Conservation (phyloP, 2,329 filamentous ascomycete genomes). For the Colletotrichum liaoningense region DNA sequence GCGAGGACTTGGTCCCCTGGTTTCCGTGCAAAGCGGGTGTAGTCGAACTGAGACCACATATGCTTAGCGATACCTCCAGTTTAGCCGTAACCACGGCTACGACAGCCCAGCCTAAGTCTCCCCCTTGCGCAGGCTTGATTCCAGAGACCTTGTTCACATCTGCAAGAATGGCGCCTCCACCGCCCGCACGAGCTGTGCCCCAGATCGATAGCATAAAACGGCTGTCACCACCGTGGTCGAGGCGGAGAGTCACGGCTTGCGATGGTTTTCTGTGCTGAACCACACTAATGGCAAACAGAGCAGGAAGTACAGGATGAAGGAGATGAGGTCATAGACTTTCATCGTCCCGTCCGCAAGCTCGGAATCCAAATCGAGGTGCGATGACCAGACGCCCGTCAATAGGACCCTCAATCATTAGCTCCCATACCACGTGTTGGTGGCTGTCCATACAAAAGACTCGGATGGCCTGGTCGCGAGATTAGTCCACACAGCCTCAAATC, state of each 20-base stretch:
- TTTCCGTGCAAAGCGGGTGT: constrained; percentile 39
- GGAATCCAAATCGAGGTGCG: constrained; percentile 30
- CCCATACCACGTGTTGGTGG: constrained; percentile 39
- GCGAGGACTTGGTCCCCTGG: constrained; percentile 40
- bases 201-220: constrained; percentile 43
- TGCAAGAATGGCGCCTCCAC: constrained; percentile 35
- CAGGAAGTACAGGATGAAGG: constrained; percentile 36
- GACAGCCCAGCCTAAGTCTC: constrained; percentile 37
- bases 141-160: constrained; percentile 33
- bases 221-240: constrained; percentile 34
- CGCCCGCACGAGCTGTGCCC: constrained; percentile 41
- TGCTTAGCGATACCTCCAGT: constrained; percentile 34
- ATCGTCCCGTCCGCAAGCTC: constrained; percentile 25
- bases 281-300: constrained; percentile 38
- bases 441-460: constrained; percentile 37
- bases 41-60: constrained; percentile 42
- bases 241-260: constrained; percentile 36
- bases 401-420: constrained; percentile 38
- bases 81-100: neutral
- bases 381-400: constrained; percentile 31
- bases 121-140: constrained; percentile 29
- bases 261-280: constrained; percentile 38
- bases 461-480: neutral
- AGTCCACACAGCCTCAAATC: neutral
- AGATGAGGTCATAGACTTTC: constrained; percentile 32